Evolutionary conservation across 2,329 filamentous ascomycete species (phyloP), one percentile per base, ranked within the genome.

Genomic region (Alternaria triticina): DNA sequence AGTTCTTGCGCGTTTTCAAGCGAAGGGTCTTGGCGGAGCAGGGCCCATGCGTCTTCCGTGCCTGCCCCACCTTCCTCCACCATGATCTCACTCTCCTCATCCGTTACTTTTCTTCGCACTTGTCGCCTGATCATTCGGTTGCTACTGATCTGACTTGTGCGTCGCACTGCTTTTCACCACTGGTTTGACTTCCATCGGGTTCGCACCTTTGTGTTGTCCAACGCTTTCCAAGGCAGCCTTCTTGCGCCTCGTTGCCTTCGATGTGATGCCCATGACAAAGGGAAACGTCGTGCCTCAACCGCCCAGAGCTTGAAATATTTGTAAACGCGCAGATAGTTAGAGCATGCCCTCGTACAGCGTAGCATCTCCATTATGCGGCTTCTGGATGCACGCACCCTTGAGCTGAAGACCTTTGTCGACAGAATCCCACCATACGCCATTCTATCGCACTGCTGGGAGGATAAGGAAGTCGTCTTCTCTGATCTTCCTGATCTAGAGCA

Each of bases 371-470:
- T 6, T 3, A 50, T 50, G 70, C 62, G 61, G n/a, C 62, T 71
- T 6, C 51, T 70, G 4, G 2, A 68, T 6, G 25, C 56, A 22
- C 45, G 40, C n/a, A 63, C 47, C 0, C 23, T 71, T 0, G 17
- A 60, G 43, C 43, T 70, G 10, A 25, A 64, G 22, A 50, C 55
- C 1, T 70, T 70, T 28, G 27, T 68, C 10, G 50, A 52, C 7
- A n/a, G 65, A 0, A 17, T 55, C 0, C 66, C 70, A 10, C 44
- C 60, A 1, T 70, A 71, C n/a, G 70, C 64, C 3, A 70, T 74
- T 6, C 51, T 70, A 0, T 70, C 67, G 1, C 70, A 72, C 51
- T 70, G 64, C 22, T 72, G 69, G 66, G 57, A 52, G 1, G 61
- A 64, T 1, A 66, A 69, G 4, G 65, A 73, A 22, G 64, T 72